Conservation (phyloP, 1,284 basidiomycete genomes). For the Vanrija sp. region DNA sequence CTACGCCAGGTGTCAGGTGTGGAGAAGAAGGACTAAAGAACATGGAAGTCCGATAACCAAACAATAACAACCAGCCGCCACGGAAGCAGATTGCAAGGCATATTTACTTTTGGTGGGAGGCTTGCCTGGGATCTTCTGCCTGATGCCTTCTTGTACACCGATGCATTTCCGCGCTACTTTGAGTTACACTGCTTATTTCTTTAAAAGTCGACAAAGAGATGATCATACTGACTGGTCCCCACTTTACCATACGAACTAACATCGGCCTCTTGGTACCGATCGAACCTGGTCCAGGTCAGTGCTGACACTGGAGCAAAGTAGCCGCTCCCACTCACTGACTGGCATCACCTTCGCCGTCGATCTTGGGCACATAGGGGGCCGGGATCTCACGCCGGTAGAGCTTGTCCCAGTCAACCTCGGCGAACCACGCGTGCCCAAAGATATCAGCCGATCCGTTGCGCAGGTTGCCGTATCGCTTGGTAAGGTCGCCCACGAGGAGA, state of each 20-base stretch:
- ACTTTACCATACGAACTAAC: constrained; percentile 49
- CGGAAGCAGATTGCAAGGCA: neutral
- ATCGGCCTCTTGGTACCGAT: constrained; percentile 51
- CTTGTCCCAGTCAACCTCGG: constrained; percentile 91
- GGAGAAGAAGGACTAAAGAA: too few relatives aligned
- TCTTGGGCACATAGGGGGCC: constrained; percentile 91
- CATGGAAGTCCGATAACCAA: too few relatives aligned
- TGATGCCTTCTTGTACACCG: neutral
- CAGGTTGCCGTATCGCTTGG: constrained; percentile 90
- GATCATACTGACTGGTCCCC: constrained; percentile 47
- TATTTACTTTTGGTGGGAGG: too few relatives aligned
- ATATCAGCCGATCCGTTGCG: constrained; percentile 89
- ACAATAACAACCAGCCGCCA: too few relatives aligned
- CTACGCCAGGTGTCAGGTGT: too few relatives aligned
- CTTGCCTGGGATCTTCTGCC: too few relatives aligned
- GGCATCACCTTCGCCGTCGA: constrained; percentile 78
- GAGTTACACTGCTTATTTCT: neutral
- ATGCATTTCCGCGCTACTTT: neutral
- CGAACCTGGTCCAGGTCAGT: constrained; percentile 36
- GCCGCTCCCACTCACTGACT: constrained; percentile 66
- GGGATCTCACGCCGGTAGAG: constrained; percentile 82
- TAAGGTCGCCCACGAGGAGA: constrained; percentile 84
- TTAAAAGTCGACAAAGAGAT: constrained; percentile 49
- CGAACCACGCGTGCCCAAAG: constrained; percentile 94
- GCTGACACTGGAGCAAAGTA: neutral